A percentile compares a stretch with the other conserved stretches of the same genome.
These are phyloP conservation scores for Flagelloscypha sp. DNA, from an alignment of 768 basidiomycete species.

Conservation along the genomic window DNA sequence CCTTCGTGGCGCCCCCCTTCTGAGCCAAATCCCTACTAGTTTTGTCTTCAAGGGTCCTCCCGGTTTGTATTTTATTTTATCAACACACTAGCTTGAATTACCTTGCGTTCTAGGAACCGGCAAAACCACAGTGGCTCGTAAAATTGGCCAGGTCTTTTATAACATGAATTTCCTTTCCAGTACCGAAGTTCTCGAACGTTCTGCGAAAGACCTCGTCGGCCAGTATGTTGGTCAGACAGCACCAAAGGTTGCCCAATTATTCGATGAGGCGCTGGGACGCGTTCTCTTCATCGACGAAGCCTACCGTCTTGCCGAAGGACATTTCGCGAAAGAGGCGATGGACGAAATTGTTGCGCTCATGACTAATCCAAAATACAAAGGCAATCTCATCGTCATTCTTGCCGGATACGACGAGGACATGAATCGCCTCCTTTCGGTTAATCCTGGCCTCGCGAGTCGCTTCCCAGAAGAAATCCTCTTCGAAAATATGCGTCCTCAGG, in stretches of 20 bases:
- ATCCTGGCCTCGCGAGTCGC: slow-evolving; percentile 37
- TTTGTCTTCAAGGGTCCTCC: slow-evolving; percentile 43
- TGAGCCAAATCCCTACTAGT: slow-evolving; percentile 30
- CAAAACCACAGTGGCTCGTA: slow-evolving; percentile 44
- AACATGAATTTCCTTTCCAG: slow-evolving; percentile 44
- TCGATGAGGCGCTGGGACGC: slow-evolving; percentile 30
- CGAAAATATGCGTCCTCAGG: slow-evolving; percentile 23
- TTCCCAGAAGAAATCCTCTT: slow-evolving; percentile 38
- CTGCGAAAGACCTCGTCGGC: slow-evolving; percentile 39
- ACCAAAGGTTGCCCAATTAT: slow-evolving; percentile 30
- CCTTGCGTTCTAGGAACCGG: too few species aligned
- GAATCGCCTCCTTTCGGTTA: slow-evolving; percentile 32
- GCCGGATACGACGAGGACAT: slow-evolving; percentile 42
- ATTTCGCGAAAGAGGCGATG: slow-evolving; percentile 37
- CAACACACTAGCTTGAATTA: not conserved
- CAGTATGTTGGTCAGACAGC: slow-evolving; percentile 40
- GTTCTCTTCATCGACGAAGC: slow-evolving; percentile 41
- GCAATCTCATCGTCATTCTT: slow-evolving; percentile 36
- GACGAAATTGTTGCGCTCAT: slow-evolving; percentile 38
- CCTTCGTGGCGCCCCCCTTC: slow-evolving; percentile 21
- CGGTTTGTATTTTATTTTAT: slow-evolving; percentile 20
- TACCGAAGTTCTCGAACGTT: slow-evolving; percentile 55
- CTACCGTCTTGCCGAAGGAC: slow-evolving; percentile 32
- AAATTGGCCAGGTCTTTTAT: slow-evolving; percentile 43
- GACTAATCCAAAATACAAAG: slow-evolving; percentile 30